These are phyloP conservation scores for Arabidopsis lyrata DNA, from an alignment of 441 rosid species.

Conservation along the genomic window DNA sequence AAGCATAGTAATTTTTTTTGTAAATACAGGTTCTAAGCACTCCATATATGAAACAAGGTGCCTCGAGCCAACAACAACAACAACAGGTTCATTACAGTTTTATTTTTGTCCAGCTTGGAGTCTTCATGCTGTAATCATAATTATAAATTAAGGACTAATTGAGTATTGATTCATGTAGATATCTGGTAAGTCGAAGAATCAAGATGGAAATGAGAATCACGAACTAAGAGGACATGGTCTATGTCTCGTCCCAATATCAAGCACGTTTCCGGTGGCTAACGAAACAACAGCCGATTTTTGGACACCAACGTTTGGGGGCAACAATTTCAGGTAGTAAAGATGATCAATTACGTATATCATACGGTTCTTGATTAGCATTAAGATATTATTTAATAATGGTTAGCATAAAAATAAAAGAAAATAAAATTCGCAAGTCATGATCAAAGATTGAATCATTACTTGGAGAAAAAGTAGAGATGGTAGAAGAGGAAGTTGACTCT, in stretches of 20 bases:
- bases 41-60: conserved; percentile 73
- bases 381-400: conserved; percentile 41
- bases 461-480: conserved; percentile 40
- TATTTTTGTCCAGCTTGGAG: background rate
- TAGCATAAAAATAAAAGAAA: conserved; percentile 38
- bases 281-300: conserved; percentile 73
- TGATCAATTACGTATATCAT: conserved; percentile 33
- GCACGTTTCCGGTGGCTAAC: conserved; percentile 71
- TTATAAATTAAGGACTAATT: conserved; percentile 15
- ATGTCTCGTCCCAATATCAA: conserved; percentile 69
- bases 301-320: conserved; percentile 75
- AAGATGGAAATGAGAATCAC: conserved; percentile 35
- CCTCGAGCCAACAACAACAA: conserved; percentile 65
- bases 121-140: conserved; percentile 10
- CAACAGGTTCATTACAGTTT: conserved; percentile 58
- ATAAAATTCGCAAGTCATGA: conserved; percentile 39
- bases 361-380: conserved; percentile 45
- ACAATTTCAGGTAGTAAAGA: conserved; percentile 61
- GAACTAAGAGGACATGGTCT: conserved; percentile 69
- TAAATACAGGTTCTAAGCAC: conserved; percentile 65
- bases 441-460: conserved; percentile 46
- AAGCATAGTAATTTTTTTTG: conserved; percentile 17
- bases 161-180: conserved; percentile 21
- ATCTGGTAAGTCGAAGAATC: conserved; percentile 29
- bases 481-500: conserved; percentile 46